Evolutionary conservation across 768 basidiomycete genomes (phyloP).

Genomic region (Pleurotus pulmonarius): DNA sequence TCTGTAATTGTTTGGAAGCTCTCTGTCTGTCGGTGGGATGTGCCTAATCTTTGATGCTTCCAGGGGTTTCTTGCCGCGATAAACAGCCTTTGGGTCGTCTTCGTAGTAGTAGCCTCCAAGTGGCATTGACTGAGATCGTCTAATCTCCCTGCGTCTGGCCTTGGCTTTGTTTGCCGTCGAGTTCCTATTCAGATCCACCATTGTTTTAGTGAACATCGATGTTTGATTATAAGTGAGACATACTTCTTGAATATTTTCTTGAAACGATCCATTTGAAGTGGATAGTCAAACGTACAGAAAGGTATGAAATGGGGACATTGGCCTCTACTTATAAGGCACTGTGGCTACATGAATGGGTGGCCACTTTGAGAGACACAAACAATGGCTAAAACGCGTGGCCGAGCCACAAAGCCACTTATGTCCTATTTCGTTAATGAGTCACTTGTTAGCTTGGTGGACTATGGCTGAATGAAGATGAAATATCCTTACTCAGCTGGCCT

Average conservation of each 20-base stretch:
- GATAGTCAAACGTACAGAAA: too few species aligned
- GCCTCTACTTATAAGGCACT: too few species aligned
- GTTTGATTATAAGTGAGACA: background rate
- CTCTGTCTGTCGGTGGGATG: background rate
- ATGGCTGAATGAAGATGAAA: too few species aligned
- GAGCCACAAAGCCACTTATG: too few species aligned
- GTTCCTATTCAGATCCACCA: background rate
- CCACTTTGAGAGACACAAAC: too few species aligned
- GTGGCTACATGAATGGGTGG: too few species aligned
- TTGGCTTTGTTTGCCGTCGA: background rate
- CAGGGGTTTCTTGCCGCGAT: slow-evolving; percentile 2
- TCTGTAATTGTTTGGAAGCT: background rate
- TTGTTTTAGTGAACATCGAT: background rate
- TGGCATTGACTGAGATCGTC: slow-evolving; percentile 4
- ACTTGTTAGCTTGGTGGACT: too few species aligned
- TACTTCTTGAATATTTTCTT: slow-evolving; percentile 7
- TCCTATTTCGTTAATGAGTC: too few species aligned
- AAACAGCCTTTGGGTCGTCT: background rate
- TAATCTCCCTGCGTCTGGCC: background rate
- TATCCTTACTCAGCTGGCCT: too few species aligned
- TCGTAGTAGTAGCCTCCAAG: background rate
- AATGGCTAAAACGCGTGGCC: too few species aligned
- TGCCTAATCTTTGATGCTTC: background rate
- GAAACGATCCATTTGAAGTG: background rate
- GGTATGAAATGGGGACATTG: too few species aligned